phyloP scores from a whole-genome alignment of 164 flowering plant genomes.

The Stephania japonica region DNA sequence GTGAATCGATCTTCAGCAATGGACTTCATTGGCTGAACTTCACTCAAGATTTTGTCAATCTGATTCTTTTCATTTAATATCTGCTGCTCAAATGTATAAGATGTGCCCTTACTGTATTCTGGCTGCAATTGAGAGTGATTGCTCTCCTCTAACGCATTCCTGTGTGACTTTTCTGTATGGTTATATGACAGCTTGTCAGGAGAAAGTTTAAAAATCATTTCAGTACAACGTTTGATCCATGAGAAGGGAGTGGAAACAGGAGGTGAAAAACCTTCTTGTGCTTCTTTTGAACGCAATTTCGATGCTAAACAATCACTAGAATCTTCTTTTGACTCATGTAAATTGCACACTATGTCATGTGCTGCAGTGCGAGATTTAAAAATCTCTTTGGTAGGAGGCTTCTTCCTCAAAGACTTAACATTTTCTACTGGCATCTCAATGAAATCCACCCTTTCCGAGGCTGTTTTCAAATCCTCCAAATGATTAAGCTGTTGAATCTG shows the following conservation, averaged over 20 bases:
- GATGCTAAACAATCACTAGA: conserved; percentile 15
- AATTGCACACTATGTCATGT: conserved; percentile 17
- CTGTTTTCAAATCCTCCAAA: conserved; percentile 49
- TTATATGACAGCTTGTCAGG: conserved; percentile 27
- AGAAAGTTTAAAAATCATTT: conserved; percentile 44
- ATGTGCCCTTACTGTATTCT: conserved; percentile 7
- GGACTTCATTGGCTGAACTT: conserved; percentile 10
- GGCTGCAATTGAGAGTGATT: conserved; percentile 1
- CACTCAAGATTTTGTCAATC: not conserved
- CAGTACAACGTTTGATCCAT: conserved; percentile 69
- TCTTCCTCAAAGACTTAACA: conserved; percentile 18
- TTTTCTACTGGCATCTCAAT: conserved; percentile 30
- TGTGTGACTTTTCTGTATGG: conserved; percentile 12
- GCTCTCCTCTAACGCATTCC: conserved; percentile 17
- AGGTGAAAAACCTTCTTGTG: conserved; percentile 26
- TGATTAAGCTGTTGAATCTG: conserved; percentile 54
- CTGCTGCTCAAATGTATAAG: conserved; percentile 15
- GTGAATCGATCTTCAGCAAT: conserved; percentile 34
- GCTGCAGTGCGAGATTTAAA: conserved; percentile 18
- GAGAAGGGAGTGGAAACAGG: conserved; percentile 45
- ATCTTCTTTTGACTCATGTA: conserved; percentile 11
- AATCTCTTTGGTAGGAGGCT: conserved; percentile 20
- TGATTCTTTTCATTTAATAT: conserved; percentile 4
- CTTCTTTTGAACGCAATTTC: conserved; percentile 20
- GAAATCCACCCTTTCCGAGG: conserved; percentile 38